Base-by-base conservation (phyloP, 2,329 filamentous ascomycete genomes). In the Fusarium torulosum region DNA sequence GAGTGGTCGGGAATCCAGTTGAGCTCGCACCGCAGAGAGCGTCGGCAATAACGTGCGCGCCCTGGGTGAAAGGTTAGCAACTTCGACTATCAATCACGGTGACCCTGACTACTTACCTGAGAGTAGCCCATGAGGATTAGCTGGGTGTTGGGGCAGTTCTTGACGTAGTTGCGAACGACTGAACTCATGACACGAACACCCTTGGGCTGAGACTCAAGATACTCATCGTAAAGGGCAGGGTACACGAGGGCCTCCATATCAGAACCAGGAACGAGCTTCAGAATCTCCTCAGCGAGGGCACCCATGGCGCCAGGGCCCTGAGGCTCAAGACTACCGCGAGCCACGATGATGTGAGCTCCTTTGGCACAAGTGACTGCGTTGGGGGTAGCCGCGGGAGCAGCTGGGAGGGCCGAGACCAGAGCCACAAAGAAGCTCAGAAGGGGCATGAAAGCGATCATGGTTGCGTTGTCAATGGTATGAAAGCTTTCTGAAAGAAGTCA, bases 101-200 rank as follows among this genome's bases (percentile, higher is more conserved):
- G 3, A 37, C 2, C 2, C 3, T 1, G 2, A 17, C 2, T 6
- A n/a, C 17, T 57, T 58, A 45, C 66, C 52, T 68, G 66, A 0
- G 65, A 69, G 42, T 58, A 74, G 0, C 72, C 72, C 50, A 74
- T 60, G 4, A 74, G 43, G 6, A 74, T 49, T 0, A 73, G 14
- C 15, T 70, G 55, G 1, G 72, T 69, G 0, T 50, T 7, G 0
- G 72, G 72, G 6, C 72, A 74, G 8, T 49, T 49, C 23, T 59
- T 43, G 0, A 46, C 62, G 4, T 66, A 73, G 20, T 54, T 38
- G 13, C 40, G 33, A 9, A 74, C 41, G 1, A 72, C 21, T 0
- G 51, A 33, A 3, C n/a, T 61, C 55, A 74, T 46, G 7, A 44
- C 53, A 0, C 47, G 33, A 0, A 74, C 68, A 0, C 72, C 72